phyloP scores from a whole-genome alignment of 2,329 filamentous ascomycete genomes.

The Trichophyton verrucosum region DNA sequence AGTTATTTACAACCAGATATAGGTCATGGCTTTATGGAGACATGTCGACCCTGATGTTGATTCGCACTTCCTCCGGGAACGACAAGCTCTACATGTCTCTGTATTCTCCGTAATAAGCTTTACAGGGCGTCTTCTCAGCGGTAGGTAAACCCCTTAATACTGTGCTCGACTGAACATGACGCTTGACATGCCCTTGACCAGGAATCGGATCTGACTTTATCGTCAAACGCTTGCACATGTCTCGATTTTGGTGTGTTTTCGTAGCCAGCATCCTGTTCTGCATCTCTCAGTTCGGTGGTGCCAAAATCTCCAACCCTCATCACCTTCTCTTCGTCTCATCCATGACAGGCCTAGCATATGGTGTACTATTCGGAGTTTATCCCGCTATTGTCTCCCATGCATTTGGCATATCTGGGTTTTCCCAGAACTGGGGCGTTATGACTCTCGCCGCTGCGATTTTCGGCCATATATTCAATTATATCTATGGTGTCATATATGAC shows the following conservation, averaged over 20 bases:
- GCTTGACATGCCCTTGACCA: slow-evolving; percentile 14
- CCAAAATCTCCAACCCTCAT: slow-evolving; percentile 64
- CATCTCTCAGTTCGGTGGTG: slow-evolving; percentile 62
- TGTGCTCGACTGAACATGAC: not conserved
- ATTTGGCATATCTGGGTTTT: slow-evolving; percentile 79
- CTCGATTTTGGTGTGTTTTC: slow-evolving; percentile 83
- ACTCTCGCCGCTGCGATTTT: slow-evolving; percentile 77
- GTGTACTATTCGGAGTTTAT: slow-evolving; percentile 86
- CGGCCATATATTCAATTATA: slow-evolving; percentile 83
- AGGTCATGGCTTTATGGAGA: slow-evolving; percentile 70
- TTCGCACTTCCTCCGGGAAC: slow-evolving; percentile 62
- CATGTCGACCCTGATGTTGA: slow-evolving; percentile 63
- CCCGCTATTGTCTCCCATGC: slow-evolving; percentile 80
- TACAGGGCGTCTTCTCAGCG: slow-evolving; percentile 62
- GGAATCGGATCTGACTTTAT: slow-evolving; percentile 85
- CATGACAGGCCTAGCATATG: slow-evolving; percentile 79
- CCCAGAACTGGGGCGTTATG: slow-evolving; percentile 95
- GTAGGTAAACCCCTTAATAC: slow-evolving; percentile 34
- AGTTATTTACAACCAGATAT: slow-evolving; percentile 10
- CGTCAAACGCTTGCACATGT: slow-evolving; percentile 66
- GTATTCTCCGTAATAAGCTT: slow-evolving; percentile 87
- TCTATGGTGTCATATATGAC: slow-evolving; percentile 79
- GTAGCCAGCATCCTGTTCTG: slow-evolving; percentile 66
- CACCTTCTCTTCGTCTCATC: slow-evolving; percentile 65
- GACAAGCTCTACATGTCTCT: slow-evolving; percentile 84